Evolutionary conservation across 371 early-diverging fungal genomes (phyloP).

Genomic region (Mucor circinelloides): DNA sequence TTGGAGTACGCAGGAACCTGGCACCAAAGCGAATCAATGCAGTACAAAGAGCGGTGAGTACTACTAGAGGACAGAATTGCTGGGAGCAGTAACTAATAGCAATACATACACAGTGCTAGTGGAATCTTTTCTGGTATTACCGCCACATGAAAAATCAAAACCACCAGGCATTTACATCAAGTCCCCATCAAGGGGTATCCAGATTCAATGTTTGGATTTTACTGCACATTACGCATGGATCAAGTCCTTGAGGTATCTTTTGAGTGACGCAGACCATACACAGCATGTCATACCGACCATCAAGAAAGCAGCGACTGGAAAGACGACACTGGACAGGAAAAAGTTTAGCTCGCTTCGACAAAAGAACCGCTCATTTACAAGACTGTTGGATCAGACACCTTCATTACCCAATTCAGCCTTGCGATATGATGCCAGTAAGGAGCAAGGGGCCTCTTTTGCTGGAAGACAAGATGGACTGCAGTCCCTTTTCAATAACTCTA

Average conservation of each 20-base stretch:
- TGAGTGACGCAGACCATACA: not conserved
- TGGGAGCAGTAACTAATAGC: not conserved
- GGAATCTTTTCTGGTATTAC: slow-evolving; percentile 46
- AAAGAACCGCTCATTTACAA: not conserved
- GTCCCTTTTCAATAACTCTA: not conserved
- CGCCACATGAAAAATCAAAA: slow-evolving; percentile 31
- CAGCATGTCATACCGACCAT: not conserved
- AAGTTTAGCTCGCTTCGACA: not conserved
- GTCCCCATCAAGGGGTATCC: slow-evolving; percentile 60
- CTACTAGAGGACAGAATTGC: not conserved
- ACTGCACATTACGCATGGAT: slow-evolving; percentile 64
- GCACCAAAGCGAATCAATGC: slow-evolving; percentile 33
- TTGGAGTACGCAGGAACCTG: slow-evolving; percentile 71
- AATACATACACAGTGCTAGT: slow-evolving; percentile 36
- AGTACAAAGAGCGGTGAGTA: slow-evolving; percentile 49
- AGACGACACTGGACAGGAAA: not conserved
- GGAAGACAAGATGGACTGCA: not conserved
- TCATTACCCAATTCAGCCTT: not conserved
- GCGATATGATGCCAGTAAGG: not conserved
- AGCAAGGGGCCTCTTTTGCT: not conserved
- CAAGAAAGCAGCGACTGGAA: not conserved
- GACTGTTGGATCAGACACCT: not conserved
- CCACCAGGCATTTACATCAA: slow-evolving; percentile 55
- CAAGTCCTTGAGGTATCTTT: not conserved
- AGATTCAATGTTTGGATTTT: slow-evolving; percentile 61